These are phyloP conservation scores for Claviceps cyperi DNA, from an alignment of 2,329 filamentous ascomycete species.

Conservation along the genomic window DNA sequence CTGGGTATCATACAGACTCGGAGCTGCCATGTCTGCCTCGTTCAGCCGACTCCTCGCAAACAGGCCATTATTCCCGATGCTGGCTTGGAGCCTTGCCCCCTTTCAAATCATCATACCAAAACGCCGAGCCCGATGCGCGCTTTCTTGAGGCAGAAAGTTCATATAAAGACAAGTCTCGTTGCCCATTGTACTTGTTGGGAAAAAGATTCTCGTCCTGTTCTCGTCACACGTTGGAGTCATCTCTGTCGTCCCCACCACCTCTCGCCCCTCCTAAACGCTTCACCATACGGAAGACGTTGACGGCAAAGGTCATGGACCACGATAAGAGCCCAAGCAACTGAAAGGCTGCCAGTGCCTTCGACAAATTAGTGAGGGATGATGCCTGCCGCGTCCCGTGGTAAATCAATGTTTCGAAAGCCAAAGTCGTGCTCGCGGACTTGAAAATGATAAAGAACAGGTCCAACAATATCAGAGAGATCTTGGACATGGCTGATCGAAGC, in stretches of 20 bases:
- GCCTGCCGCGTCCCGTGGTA: conserved; percentile 27
- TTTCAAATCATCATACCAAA: background rate
- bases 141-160: background rate
- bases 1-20: background rate
- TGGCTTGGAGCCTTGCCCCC: background rate
- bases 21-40: background rate
- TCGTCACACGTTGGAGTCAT: conserved; percentile 2
- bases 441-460: conserved; percentile 97
- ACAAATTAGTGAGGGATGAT: conserved; percentile 33
- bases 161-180: background rate
- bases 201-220: background rate
- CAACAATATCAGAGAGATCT: conserved; percentile 77
- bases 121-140: background rate
- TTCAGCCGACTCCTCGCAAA: background rate
- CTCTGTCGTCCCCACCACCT: conserved; percentile 21
- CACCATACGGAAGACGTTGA: conserved; percentile 64
- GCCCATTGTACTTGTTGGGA: background rate
- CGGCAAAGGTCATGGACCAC: conserved; percentile 82
- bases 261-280: conserved; percentile 40
- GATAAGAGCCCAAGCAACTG: conserved; percentile 68
- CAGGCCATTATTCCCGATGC: background rate
- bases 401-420: conserved; percentile 77
- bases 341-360: conserved; percentile 60
- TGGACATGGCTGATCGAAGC: conserved; percentile 66
- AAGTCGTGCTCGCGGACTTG: conserved; percentile 79